A percentile compares a stretch with the other conserved stretches of the same genome.
Conservation (phyloP, 495 filamentous ascomycete species). For the Podospora appendiculata region DNA sequence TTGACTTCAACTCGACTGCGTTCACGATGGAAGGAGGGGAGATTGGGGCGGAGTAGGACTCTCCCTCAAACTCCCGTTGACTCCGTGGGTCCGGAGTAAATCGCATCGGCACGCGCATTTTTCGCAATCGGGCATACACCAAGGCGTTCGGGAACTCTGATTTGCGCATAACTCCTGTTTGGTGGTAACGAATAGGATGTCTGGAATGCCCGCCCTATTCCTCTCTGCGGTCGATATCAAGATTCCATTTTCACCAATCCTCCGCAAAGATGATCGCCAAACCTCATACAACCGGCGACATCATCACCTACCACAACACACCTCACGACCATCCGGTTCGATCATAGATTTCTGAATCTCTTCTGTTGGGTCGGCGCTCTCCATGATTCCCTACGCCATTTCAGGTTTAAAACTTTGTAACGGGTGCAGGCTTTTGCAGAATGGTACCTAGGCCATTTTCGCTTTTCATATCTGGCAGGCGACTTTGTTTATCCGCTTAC, state of each 20-base stretch:
- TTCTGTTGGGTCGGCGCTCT: not conserved
- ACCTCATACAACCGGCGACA: too few species aligned
- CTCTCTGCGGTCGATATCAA: too few species aligned
- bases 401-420: constrained; percentile 2
- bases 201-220: too few species aligned
- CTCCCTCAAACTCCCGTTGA: constrained; percentile 3
- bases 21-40: constrained; percentile 40
- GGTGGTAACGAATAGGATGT: too few species aligned
- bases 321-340: not conserved
- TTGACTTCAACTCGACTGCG: constrained; percentile 35
- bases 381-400: not conserved
- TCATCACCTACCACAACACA: not conserved
- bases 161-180: not conserved
- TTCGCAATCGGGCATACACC: too few species aligned
- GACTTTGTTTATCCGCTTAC: not conserved
- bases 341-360: not conserved
- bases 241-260: too few species aligned
- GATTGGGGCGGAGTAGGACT: constrained; percentile 42
- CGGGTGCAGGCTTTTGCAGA: constrained; percentile 4
- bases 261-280: too few species aligned
- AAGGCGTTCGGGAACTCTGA: not conserved
- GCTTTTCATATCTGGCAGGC: not conserved
- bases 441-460: not conserved
- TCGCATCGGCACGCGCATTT: too few species aligned
- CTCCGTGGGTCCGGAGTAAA: not conserved